These are phyloP conservation scores for Penicillium manginii DNA, from an alignment of 495 filamentous ascomycete species.

Conservation along the genomic window DNA sequence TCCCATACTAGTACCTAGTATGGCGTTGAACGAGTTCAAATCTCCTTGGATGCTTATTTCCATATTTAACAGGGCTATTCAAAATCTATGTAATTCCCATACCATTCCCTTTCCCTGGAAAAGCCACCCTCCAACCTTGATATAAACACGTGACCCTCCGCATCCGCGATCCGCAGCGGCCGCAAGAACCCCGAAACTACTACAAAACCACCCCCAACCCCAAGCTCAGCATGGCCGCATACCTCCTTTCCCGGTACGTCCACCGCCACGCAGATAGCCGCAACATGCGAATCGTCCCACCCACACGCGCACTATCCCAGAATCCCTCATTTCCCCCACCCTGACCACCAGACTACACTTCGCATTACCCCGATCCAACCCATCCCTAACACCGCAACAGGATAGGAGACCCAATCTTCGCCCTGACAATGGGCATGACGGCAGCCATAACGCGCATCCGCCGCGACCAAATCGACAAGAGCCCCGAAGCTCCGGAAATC, in stretches of 20 bases:
- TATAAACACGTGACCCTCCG: neutral
- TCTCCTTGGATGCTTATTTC: too few relatives aligned
- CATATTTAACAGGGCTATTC: too few relatives aligned
- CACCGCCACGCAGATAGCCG: neutral
- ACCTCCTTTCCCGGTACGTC: constrained; percentile 49
- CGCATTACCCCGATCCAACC: neutral
- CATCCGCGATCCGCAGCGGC: neutral
- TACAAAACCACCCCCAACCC: neutral
- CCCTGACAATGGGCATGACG: constrained; percentile 74
- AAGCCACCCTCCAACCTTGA: neutral
- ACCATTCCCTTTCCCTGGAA: too few relatives aligned
- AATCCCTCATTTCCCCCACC: neutral
- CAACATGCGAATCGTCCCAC: too few relatives aligned
- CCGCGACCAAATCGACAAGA: constrained; percentile 76
- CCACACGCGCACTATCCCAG: too few relatives aligned
- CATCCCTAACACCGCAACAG: constrained; percentile 40
- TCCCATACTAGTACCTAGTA: too few relatives aligned
- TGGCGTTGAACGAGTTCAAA: too few relatives aligned
- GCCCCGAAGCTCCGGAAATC: constrained; percentile 39
- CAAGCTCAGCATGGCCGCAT: constrained; percentile 35
- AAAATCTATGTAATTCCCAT: too few relatives aligned
- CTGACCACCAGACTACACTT: neutral
- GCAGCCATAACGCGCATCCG: constrained; percentile 62
- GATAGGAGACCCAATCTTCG: constrained; percentile 83
- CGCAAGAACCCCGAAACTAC: neutral